Evolutionary conservation across 2,329 filamentous ascomycete species (phyloP), one percentile per base, ranked within the genome.

Genomic region (Rutstroemia sydowiana): DNA sequence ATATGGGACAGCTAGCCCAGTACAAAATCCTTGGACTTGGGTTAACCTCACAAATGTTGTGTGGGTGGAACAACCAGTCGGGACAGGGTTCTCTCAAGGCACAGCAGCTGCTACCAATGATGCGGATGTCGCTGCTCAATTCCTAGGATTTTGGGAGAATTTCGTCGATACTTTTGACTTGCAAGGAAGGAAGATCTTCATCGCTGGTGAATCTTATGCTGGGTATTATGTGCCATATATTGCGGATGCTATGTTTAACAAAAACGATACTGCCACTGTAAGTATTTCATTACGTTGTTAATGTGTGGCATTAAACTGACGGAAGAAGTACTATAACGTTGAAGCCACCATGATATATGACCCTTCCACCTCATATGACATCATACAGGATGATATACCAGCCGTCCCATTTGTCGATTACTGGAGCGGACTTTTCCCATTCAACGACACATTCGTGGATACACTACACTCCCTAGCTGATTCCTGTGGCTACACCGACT

Each of bases 71-170:
- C 63, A 65, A 42, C 64, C 63, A 5, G 54, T 65, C 1, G 63
- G 63, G 6, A 65, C 61, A 3, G 64, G 63, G 0, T 66, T 64
- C 51, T 59, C 58, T 7, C 57, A 58, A 41, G 63, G 63, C 3
- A 77, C 69, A 0, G 73, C 81, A 3, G 85, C 77, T 0, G 84
- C 84, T 9, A 80, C 73, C 3, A 78, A 77, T 59, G 82, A 88
- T 58, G 76, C 80, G 28, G 85, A 89, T 57, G 74, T 85, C 1
- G 84, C 85, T 0, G 68, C 71, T n/a, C 78, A 91, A 59, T 89
- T 92, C 65, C 72, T 85, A 14, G 84, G 84, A 45, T 93, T 89
- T 70, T 90, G 82, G 75, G 83, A 84, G 70, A 88, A 88, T 69
- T 90, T 89, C 60, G 70, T 88, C 53, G 73, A 87, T 31, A 82